Base-by-base conservation (phyloP, 1,139 yeast species). In the Candida freyschussii region DNA sequence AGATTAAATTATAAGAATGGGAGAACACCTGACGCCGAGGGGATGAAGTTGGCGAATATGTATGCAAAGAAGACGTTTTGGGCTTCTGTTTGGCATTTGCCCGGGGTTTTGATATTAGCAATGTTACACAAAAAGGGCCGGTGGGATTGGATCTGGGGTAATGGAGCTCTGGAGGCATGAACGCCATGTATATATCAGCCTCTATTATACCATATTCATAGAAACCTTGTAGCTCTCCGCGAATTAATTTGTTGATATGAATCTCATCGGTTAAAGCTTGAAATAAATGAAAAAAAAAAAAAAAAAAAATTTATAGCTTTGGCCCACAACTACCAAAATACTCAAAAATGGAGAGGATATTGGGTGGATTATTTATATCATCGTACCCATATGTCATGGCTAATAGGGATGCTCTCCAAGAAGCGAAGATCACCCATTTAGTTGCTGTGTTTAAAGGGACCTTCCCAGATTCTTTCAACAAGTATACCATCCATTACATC, bases 51-150 rank as follows among this genome's bases (percentile, higher is more conserved):
- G 36, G 85, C 94, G 1, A 75, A 72, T 42, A 48, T 65, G 1
- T 79, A 75, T 55, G 96, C 96, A 1, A 77, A 86, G 41, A 82
- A 82, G 54, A 68, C 91, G 29, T 91, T 91, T 58, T 85, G 96
- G 94, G 86, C 95, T 26, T 83, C 95, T 17, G 96, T 93, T 2
- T 78, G 93, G 76, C 97, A 93, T 49, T 63, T 93, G 33, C 98
- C 99, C 2, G 91, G 85, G 0, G 80, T 93, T 8, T 63, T 93
- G 36, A 79, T 87, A 17, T 65, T 93, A 40, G 97, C 97, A 1
- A 87, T 93, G 87, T 58, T 89, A 33, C 98, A 93, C 59, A 93
- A 91, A 59, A 81, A 79, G 55, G 96, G 96, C 3, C 89, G 89
- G 57, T 89, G 96, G 96, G 95, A 86, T 54, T 73, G 91, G 64